Evolutionary conservation across 106 monocot species (phyloP), one percentile per base, ranked within the genome.

Genomic region (Ottelia alismoides): DNA sequence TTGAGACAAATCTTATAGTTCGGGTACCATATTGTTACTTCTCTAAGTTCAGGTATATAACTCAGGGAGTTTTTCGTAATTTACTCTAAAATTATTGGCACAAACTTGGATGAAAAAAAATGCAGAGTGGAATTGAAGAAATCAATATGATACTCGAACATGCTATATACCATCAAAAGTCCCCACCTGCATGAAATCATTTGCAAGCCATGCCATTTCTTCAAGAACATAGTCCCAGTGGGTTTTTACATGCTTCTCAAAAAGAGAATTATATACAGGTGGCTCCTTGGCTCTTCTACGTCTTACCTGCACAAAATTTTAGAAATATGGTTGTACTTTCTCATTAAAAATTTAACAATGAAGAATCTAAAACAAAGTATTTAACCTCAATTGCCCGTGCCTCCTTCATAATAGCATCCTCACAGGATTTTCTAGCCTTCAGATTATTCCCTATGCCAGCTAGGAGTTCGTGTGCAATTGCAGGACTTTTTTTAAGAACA

Each of bases 161-260:
- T n/a, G n/a, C n/a, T n/a, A n/a, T n/a, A n/a, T n/a, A n/a, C n/a
- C n/a, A n/a, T n/a, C n/a, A n/a, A n/a, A n/a, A n/a, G n/a, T n/a
- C n/a, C n/a, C 58, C 3, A 99, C 98, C 90, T 99, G 98, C 77
- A 72, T 80, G 55, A 99, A 99, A 62, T 99, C 98, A 86, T 90
- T 99, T 65, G 98, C 90, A 74, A 91, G 65, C 98, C 98, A 99
- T 58, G 77, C 62, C 98, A 99, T 99, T 68, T 99, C 98, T 65
- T 99, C 98, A 7, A 99, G 75, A 25, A 99, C 90, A 90, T 82
- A 99, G 56, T 99, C 85, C 98, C 98, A 99, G 27, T 99, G 90
- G 44, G 78, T 70, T 73, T 74, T 86, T 27, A 45, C 28, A 25
- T 48, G 62, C 67, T 73, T 90, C 60, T 76, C 77, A 30, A 53